Evolutionary conservation across 202 grass and related monocot genomes (phyloP), one percentile per base, ranked within the genome.

Genomic region (Carex arenaria): DNA sequence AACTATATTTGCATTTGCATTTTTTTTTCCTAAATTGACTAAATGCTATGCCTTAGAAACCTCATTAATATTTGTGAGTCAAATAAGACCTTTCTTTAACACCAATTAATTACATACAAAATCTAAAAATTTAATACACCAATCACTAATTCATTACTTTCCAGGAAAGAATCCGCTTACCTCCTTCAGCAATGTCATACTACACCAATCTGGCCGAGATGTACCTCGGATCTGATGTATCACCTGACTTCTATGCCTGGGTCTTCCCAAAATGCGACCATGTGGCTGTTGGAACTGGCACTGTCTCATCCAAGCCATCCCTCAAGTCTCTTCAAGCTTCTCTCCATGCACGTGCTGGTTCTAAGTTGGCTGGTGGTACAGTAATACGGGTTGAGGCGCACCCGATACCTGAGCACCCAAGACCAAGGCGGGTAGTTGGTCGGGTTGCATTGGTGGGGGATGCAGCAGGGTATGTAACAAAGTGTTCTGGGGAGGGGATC

Each of bases 231-330:
- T 82, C 67, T 8, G 93, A 95, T 88, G 93, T 98, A 17, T 98
- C 95, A 2, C 95, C 93, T 12, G 95, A 98, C 81, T 98, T 95
- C 89, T 98, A 98, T 83, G 95, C 84, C 40, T 98, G 95, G 91
- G 95, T 98, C 61, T 95, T 98, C 89, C 95, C 95, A 67, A 95
- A 93, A 75, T 98, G 95, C 86, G 95, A 98, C 85, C 95, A 98
- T 82, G 93, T 98, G 4, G 93, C 95, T 61, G 95, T 98, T 47
- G 95, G 95, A 15, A 98, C 91, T 5, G 91, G 93, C 40, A 98
- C 95, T 0, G 86, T 90, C n/a, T 78, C 66, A 52, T 89, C 92
- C 77, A 98, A 98, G 86, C 80, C 89, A 42, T 88, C 90, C 5
- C 93, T 98, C 72, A 94, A 95, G 86, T 85, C 75, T 34, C 53